phyloP scores from a whole-genome alignment of 2,329 filamentous ascomycete genomes.

The Elsinoe batatas region DNA sequence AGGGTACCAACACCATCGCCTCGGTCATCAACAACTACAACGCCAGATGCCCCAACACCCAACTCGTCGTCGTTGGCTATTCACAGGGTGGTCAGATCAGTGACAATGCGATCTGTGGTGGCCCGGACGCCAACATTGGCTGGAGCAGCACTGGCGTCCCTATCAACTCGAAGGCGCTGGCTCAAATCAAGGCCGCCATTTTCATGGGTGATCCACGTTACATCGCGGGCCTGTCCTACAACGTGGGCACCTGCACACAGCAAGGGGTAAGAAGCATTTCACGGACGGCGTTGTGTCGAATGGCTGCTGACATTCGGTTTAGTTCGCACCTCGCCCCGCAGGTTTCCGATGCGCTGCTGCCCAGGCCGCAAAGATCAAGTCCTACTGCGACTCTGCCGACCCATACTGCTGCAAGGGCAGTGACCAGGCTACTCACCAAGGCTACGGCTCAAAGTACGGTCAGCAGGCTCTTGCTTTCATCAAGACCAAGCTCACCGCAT shows the following conservation, averaged over 20 bases:
- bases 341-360: slow-evolving; percentile 48
- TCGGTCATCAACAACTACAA: slow-evolving; percentile 51
- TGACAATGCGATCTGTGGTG: slow-evolving; percentile 53
- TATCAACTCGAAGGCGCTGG: slow-evolving; percentile 17
- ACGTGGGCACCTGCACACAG: slow-evolving; percentile 51
- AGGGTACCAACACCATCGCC: slow-evolving; percentile 50
- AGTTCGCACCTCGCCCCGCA: slow-evolving; percentile 52
- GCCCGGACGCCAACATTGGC: slow-evolving; percentile 40
- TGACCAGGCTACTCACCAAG: slow-evolving; percentile 50
- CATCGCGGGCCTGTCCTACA: slow-evolving; percentile 45
- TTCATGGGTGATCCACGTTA: slow-evolving; percentile 43
- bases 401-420: slow-evolving; percentile 59
- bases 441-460: slow-evolving; percentile 53
- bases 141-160: slow-evolving; percentile 34
- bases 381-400: slow-evolving; percentile 55
- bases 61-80: slow-evolving; percentile 54
- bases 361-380: slow-evolving; percentile 46
- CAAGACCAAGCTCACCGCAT: slow-evolving; percentile 38
- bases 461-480: slow-evolving; percentile 50
- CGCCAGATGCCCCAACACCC: slow-evolving; percentile 45
- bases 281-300: neutral
- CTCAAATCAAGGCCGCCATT: slow-evolving; percentile 22
- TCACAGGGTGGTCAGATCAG: slow-evolving; percentile 56
- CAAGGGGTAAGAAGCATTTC: slow-evolving; percentile 43
- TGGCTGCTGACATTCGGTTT: slow-evolving; percentile 9